A percentile compares a stretch with the other conserved stretches of the same genome.
phyloP scores from a whole-genome alignment of 2,329 filamentous ascomycete species.

The Immersiporthe knoxdaviesiana region DNA sequence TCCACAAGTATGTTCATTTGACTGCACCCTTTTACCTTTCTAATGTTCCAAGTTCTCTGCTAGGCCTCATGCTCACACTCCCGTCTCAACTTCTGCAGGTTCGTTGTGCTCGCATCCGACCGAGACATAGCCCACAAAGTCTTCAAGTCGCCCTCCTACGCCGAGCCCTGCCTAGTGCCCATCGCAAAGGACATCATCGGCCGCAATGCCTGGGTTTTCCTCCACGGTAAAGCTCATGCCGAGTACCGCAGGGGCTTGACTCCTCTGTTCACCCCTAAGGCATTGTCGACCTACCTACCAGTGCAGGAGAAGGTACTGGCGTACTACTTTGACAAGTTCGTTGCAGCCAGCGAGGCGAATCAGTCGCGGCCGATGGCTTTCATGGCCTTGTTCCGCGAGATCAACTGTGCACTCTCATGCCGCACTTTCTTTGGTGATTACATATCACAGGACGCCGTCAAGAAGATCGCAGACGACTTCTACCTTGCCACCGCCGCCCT shows the following conservation, averaged over 20 bases:
- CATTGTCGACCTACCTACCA: conserved; percentile 70
- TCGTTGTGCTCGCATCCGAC: conserved; percentile 77
- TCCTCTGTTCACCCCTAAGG: too few species aligned
- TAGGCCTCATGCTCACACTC: too few species aligned
- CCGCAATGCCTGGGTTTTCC: too few species aligned
- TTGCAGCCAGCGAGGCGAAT: conserved; percentile 58
- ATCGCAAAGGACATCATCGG: conserved; percentile 49
- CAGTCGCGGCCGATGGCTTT: conserved; percentile 64
- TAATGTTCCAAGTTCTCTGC: too few species aligned
- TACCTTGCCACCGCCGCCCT: conserved; percentile 77
- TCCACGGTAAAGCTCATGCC: too few species aligned
- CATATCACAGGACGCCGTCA: conserved; percentile 71
- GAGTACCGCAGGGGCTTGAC: too few species aligned
- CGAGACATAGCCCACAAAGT: conserved; percentile 80
- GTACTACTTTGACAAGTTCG: conserved; percentile 68
- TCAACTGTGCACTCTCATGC: conserved; percentile 78
- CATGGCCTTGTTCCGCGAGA: conserved; percentile 74
- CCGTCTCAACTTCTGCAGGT: conserved; percentile 53
- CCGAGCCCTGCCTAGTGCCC: conserved; percentile 79
- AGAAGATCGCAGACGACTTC: conserved; percentile 78
- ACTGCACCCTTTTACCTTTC: too few species aligned
- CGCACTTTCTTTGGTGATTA: conserved; percentile 82
- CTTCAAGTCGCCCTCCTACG: conserved; percentile 76
- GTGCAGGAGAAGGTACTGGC: conserved; percentile 73
- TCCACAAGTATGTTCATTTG: conserved; percentile 64